Percentiles rank a stretch among this genome's conserved stretches.
Evolutionary conservation across 768 basidiomycete species (phyloP).

Genomic region (Fistulinella prunicolor): DNA sequence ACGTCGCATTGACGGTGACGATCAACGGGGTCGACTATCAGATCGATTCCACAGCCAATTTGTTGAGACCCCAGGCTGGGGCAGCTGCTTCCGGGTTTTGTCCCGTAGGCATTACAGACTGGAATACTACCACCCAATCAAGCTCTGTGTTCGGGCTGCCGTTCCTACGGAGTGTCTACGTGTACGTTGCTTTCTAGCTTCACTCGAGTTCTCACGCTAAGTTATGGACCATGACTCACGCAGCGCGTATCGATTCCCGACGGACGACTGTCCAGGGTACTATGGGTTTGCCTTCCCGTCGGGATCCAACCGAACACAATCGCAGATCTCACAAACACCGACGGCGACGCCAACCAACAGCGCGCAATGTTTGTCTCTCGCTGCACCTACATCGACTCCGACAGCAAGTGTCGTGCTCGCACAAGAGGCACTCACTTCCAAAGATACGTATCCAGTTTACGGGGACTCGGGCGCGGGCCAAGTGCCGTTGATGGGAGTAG

Average conservation of each 20-base stretch:
- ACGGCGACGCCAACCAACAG: slow-evolving; percentile 25
- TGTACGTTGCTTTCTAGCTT: slow-evolving; percentile 17
- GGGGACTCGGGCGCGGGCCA: slow-evolving; percentile 2
- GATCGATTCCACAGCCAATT: slow-evolving; percentile 24
- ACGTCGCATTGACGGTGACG: slow-evolving; percentile 24
- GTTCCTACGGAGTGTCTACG: slow-evolving; percentile 31
- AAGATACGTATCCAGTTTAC: slow-evolving; percentile 15
- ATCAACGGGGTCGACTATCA: slow-evolving; percentile 34
- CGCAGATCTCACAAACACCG: slow-evolving; percentile 30
- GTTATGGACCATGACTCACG: background rate
- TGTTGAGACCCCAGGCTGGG: slow-evolving; percentile 13
- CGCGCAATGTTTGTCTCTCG: slow-evolving; percentile 24
- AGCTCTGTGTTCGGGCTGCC: slow-evolving; percentile 22
- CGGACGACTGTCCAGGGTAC: slow-evolving; percentile 27
- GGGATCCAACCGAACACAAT: slow-evolving; percentile 25
- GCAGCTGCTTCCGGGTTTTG: slow-evolving; percentile 3
- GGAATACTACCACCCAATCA: slow-evolving; percentile 10
- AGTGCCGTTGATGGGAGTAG: slow-evolving; percentile 11
- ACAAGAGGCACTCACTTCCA: slow-evolving; percentile 4
- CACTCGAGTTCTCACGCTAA: no score
- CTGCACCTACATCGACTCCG: slow-evolving; percentile 29
- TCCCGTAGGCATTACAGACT: slow-evolving; percentile 22
- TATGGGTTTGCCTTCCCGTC: slow-evolving; percentile 32
- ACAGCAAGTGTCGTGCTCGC: slow-evolving; percentile 13
- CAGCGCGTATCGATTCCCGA: slow-evolving; percentile 34